Base-by-base conservation (phyloP, 352 stramenopile species). In the Blastocystis sp. region DNA sequence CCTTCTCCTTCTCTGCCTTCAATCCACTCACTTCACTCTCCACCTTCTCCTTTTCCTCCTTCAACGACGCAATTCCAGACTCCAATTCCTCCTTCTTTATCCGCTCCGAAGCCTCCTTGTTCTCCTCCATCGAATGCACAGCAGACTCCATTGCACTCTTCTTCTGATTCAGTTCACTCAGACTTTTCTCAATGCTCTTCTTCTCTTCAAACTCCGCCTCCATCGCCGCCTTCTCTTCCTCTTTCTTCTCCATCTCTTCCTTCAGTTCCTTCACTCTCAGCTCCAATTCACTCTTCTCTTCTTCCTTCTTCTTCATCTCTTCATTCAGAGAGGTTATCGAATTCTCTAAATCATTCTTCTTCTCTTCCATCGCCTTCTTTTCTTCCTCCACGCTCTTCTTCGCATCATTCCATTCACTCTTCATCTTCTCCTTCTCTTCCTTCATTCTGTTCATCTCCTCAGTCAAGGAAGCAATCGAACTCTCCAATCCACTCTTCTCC, bases 401-500 rank as follows among this genome's bases (percentile, higher is more conserved):
- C 28, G 28, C 28, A 34, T 34, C 28, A 34, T 34, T 34, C 28
- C 28, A 34, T 34, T 56, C 48, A 56, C 5, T 19, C 19, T 65
- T 23, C 19, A 38, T 65, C 23, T 65, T 38, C 19, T 65, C 60
- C 19, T 38, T 65, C 23, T 65, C 60, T 65, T 38, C 23, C 9
- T 28, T 19, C 60, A 65, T 23, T 65, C 21, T 19, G 21, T 65
- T 65, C 60, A 38, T 65, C 60, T 65, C 48, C 48, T 56, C 48
- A 14, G 7, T 56, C 48, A 56, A 14, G 48, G 48, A 56, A 56
- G 48, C 48, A 56, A 56, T 56, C 48, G 11, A 7, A 56, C 40
- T 43, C 64, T 74, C 64, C 64, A 74, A 28, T 74, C 53, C 40
- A 17, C 45, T 74, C 64, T 74, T 74, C 34, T 74, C 17, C 40